phyloP scores from a whole-genome alignment of 495 filamentous ascomycete species.

The Extremus antarcticus region DNA sequence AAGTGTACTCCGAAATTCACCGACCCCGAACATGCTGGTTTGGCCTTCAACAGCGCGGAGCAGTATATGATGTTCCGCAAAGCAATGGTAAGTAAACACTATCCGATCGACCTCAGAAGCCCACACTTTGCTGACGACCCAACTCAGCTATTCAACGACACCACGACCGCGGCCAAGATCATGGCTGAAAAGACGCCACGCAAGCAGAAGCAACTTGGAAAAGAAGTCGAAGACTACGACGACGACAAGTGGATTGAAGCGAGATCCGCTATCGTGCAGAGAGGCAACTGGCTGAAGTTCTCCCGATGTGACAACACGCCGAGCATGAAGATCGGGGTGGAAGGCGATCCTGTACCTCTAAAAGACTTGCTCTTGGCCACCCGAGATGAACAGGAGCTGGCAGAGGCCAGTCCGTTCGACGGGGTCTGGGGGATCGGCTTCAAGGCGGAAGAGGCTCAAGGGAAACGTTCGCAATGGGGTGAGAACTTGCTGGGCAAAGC shows the following conservation, averaged over 20 bases:
- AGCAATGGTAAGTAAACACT: not conserved
- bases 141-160: not conserved
- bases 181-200: not conserved
- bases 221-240: not conserved
- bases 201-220: not conserved
- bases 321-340: not conserved
- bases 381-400: not conserved
- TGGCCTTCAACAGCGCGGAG: not conserved
- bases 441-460: not conserved
- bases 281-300: constrained; percentile 1
- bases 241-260: not conserved
- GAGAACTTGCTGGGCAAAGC: constrained; percentile 3
- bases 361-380: not conserved
- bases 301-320: not conserved
- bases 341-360: not conserved
- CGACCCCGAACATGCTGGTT: not conserved
- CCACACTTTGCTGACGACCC: not conserved
- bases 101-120: not conserved
- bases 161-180: not conserved
- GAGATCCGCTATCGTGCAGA: not conserved
- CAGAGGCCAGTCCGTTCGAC: constrained; percentile 1
- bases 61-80: constrained; percentile 2
- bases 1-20: not conserved
- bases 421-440: not conserved
- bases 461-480: not conserved